Evolutionary conservation across 2,329 filamentous ascomycete genomes (phyloP).

Genomic region (Talaromyces sp.): DNA sequence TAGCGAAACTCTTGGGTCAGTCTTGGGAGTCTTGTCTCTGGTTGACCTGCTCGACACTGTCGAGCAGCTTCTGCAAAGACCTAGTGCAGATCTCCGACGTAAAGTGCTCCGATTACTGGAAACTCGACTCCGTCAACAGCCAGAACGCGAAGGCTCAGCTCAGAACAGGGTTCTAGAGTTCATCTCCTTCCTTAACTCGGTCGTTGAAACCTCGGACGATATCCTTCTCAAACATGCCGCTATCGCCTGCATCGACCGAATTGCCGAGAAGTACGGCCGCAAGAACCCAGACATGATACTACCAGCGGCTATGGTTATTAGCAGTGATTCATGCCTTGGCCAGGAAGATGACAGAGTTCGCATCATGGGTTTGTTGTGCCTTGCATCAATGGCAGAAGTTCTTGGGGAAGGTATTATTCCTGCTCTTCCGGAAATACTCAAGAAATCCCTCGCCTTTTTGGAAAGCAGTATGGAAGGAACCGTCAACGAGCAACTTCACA

Average conservation of each 20-base stretch:
- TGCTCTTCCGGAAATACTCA: constrained; percentile 72
- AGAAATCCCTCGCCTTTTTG: constrained; percentile 69
- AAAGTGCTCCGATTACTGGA: constrained; percentile 81
- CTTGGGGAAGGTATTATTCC: constrained; percentile 82
- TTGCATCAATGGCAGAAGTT: constrained; percentile 86
- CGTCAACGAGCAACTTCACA: constrained; percentile 65
- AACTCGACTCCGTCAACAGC: constrained; percentile 70
- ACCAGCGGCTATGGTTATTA: constrained; percentile 71
- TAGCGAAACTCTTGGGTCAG: constrained; percentile 69
- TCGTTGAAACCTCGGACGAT: constrained; percentile 70
- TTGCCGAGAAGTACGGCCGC: constrained; percentile 92
- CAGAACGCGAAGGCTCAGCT: constrained; percentile 64
- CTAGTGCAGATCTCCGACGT: constrained; percentile 70
- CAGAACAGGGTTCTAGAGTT: constrained; percentile 72
- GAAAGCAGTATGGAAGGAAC: constrained; percentile 57
- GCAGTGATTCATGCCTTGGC: constrained; percentile 71
- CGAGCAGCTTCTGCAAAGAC: constrained; percentile 72
- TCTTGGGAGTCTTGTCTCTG: constrained; percentile 82
- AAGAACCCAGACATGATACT: constrained; percentile 77
- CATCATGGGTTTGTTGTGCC: constrained; percentile 80
- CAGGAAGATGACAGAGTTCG: constrained; percentile 69
- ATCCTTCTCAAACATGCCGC: constrained; percentile 78
- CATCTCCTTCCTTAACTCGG: constrained; percentile 71
- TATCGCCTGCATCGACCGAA: constrained; percentile 85
- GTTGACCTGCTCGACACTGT: constrained; percentile 86